Evolutionary conservation across 176 grass and related monocot species (phyloP).

Genomic region (Ananas comosus): DNA sequence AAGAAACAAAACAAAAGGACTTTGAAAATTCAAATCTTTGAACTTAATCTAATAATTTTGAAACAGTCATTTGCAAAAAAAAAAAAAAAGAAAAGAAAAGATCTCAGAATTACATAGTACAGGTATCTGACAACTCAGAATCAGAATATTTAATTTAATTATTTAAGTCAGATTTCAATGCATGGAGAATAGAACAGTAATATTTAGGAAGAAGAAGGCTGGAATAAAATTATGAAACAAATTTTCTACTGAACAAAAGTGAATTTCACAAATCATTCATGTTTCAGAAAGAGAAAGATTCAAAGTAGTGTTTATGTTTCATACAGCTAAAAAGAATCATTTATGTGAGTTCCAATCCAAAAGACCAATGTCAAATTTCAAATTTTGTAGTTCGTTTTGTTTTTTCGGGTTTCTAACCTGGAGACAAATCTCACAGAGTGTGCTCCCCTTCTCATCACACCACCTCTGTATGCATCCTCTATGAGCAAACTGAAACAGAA

Average conservation of each 20-base stretch:
- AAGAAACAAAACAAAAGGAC: neutral
- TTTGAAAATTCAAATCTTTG: neutral
- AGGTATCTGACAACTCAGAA: no score
- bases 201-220: no score
- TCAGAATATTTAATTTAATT: no score
- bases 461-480: constrained; percentile 90
- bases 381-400: neutral
- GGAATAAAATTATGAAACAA: no score
- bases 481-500: constrained; percentile 60
- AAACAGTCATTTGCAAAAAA: neutral
- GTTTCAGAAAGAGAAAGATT: no score
- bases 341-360: neutral
- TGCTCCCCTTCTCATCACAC: constrained; percentile 96
- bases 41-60: neutral
- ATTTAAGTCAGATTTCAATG: no score
- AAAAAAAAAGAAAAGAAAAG: no score
- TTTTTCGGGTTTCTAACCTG: constrained; percentile 33
- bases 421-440: constrained; percentile 80
- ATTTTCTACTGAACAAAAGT: no score
- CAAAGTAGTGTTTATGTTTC: no score
- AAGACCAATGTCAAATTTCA: neutral
- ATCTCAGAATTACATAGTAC: neutral
- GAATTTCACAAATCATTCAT: no score
- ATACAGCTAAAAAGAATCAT: neutral
- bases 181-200: no score